Conservation (phyloP, 179 eudicot species). For the Dionaea muscipula region DNA sequence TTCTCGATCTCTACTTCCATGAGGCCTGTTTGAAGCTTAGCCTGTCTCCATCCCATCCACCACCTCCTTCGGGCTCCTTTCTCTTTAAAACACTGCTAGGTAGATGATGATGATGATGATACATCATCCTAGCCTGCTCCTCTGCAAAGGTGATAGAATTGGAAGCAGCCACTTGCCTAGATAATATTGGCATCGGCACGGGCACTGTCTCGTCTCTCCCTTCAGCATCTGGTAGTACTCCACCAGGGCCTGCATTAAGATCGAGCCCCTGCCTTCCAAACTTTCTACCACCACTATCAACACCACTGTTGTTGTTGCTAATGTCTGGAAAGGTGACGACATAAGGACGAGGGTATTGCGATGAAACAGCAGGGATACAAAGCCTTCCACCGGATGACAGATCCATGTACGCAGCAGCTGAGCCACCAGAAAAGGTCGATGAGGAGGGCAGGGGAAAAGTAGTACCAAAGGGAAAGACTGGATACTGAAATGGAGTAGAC, state of each 20-base stretch:
- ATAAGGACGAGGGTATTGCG: conserved; percentile 39
- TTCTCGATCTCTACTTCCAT: conserved; percentile 1
- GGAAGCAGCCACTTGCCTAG: conserved; percentile 27
- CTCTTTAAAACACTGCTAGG: conserved; percentile 40
- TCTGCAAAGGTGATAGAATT: conserved; percentile 29
- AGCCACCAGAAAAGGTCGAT: conserved; percentile 22
- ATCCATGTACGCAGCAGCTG: conserved; percentile 32
- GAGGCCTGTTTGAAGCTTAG: conserved; percentile 5
- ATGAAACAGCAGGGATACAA: conserved; percentile 26
- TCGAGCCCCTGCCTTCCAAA: conserved; percentile 46
- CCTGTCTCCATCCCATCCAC: conserved; percentile 24
- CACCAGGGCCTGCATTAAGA: conserved; percentile 52
- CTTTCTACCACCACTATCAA: conserved; percentile 26
- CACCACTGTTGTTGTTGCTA: conserved; percentile 17
- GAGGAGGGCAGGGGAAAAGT: conserved; percentile 34
- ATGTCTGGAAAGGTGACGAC: conserved; percentile 30
- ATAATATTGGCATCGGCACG: conserved; percentile 21
- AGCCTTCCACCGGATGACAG: conserved; percentile 26
- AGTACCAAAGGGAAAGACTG: conserved; percentile 44
- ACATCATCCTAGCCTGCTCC: conserved; percentile 32
- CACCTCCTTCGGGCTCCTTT: conserved; percentile 51
- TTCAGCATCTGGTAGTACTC: conserved; percentile 25
- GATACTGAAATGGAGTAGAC: conserved; percentile 31
- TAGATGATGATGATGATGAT: too few relatives aligned
- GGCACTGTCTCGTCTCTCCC: conserved; percentile 30